phyloP scores from a whole-genome alignment of 2,329 filamentous ascomycete genomes.

The Juglanconis oblonga region DNA sequence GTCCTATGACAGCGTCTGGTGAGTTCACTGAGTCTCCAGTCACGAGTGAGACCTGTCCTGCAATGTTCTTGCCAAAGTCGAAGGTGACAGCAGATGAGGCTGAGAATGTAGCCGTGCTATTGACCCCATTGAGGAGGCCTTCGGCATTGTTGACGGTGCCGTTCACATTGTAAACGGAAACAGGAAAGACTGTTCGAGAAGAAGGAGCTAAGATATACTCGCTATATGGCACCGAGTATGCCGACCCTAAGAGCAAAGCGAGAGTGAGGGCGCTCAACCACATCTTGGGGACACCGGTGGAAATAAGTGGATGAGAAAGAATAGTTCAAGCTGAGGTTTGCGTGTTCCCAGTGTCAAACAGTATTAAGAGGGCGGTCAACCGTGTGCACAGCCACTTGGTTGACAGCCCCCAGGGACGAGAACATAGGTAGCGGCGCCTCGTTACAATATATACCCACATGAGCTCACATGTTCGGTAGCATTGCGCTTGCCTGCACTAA shows the following conservation, averaged over 20 bases:
- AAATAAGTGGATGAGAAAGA: background rate
- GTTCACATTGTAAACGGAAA: slow-evolving; percentile 17
- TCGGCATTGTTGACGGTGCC: slow-evolving; percentile 19
- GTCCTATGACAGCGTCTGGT: slow-evolving; percentile 30
- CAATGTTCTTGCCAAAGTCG: slow-evolving; percentile 38
- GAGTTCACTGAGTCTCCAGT: slow-evolving; percentile 23
- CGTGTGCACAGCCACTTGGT: background rate
- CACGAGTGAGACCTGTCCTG: slow-evolving; percentile 33
- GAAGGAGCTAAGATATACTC: slow-evolving; percentile 23
- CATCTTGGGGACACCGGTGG: background rate
- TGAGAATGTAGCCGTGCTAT: slow-evolving; percentile 2
- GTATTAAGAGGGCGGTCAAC: background rate
- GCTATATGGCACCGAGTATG: slow-evolving; percentile 8
- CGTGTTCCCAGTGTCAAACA: background rate
- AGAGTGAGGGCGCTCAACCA: background rate
- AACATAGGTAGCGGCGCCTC: background rate
- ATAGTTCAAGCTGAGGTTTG: background rate
- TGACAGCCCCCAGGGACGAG: no score
- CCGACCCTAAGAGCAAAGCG: background rate
- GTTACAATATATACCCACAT: background rate
- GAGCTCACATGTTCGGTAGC: background rate
- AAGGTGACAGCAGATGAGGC: slow-evolving; percentile 32
- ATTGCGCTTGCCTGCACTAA: background rate
- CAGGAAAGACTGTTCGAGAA: slow-evolving; percentile 18
- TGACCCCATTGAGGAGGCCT: slow-evolving; percentile 22